A percentile compares a stretch with the other conserved stretches of the same genome.
Conservation (phyloP, 306 rosid species). For the Castanea sativa region DNA sequence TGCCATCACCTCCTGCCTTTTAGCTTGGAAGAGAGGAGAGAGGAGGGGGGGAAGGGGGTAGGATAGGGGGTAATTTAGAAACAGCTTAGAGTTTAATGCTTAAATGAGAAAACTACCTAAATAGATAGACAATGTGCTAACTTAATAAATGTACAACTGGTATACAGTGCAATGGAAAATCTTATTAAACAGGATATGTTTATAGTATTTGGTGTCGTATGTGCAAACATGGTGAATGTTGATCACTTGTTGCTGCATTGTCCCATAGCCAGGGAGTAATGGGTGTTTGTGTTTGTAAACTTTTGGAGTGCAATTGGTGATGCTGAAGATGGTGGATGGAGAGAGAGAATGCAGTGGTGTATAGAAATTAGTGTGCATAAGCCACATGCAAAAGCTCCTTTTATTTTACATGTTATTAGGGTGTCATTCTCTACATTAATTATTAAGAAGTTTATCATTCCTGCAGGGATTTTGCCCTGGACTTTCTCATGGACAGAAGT, state of each 20-base stretch:
- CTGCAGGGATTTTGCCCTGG: conserved; percentile 91
- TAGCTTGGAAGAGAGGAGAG: background rate
- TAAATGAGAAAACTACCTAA: background rate
- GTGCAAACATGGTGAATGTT: too few relatives aligned
- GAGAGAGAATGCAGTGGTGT: background rate
- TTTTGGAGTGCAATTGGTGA: too few relatives aligned
- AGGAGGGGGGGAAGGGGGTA: background rate
- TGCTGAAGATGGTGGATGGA: too few relatives aligned
- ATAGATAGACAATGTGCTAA: background rate
- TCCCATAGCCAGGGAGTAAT: too few relatives aligned
- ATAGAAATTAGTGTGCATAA: background rate
- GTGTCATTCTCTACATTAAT: too few relatives aligned
- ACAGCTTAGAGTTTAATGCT: background rate
- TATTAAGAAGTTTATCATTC: background rate
- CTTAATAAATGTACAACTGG: background rate
- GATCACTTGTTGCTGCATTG: too few relatives aligned
- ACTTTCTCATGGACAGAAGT: conserved; percentile 72
- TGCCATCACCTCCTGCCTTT: background rate
- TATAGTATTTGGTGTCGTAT: too few relatives aligned
- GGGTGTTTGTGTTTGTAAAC: too few relatives aligned
- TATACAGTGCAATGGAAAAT: too few relatives aligned
- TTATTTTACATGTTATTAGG: background rate
- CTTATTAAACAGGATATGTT: too few relatives aligned
- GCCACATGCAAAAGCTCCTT: background rate
- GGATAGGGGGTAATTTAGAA: background rate